phyloP scores from a whole-genome alignment of 2,329 filamentous ascomycete genomes.

The Ophiosphaerella korrae region DNA sequence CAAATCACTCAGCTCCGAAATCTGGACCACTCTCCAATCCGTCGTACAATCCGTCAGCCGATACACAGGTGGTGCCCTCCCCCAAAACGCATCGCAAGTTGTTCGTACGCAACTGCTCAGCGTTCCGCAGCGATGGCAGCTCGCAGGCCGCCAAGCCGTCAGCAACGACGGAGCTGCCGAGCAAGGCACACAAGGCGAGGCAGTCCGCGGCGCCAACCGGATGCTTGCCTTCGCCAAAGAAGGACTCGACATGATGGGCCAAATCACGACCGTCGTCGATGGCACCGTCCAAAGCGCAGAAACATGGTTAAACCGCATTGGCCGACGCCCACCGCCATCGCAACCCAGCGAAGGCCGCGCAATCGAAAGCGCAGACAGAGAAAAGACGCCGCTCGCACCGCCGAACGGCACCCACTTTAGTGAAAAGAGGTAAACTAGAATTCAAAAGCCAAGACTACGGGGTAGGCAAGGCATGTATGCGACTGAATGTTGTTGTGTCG shows the following conservation, averaged over 20 bases:
- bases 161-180: conserved; percentile 5
- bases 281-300: conserved; percentile 90
- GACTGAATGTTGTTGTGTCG: too few relatives aligned
- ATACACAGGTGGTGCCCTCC: conserved; percentile 88
- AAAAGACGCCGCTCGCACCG: conserved; percentile 21
- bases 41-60: conserved; percentile 85
- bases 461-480: too few relatives aligned
- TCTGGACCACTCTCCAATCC: conserved; percentile 66
- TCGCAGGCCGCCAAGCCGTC: conserved; percentile 63
- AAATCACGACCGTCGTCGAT: conserved; percentile 86
- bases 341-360: not conserved
- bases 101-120: conserved; percentile 85
- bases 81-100: conserved; percentile 82
- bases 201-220: conserved; percentile 67
- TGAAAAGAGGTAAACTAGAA: conserved; percentile 10
- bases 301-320: conserved; percentile 83
- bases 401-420: not conserved
- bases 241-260: conserved; percentile 90
- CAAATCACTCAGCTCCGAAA: conserved; percentile 62
- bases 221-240: conserved; percentile 88
- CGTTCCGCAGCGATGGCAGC: conserved; percentile 79
- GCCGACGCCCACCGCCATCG: conserved; percentile 38
- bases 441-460: too few relatives aligned
- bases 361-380: conserved; percentile 4
- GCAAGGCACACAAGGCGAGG: conserved; percentile 37